Evolutionary conservation across 345 rosid genomes (phyloP).

Genomic region (Salix purpurea): DNA sequence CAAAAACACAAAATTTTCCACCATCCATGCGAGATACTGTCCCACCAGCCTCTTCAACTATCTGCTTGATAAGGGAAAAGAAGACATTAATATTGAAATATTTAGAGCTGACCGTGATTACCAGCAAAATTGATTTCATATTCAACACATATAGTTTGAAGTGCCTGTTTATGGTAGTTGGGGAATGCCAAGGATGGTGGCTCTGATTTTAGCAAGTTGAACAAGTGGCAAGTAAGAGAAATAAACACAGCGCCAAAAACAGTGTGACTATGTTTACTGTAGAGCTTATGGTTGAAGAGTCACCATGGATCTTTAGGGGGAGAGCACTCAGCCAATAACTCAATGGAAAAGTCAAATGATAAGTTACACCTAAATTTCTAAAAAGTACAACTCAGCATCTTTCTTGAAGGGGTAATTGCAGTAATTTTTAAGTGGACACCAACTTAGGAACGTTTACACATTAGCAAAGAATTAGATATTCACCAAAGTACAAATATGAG

Average conservation of each 20-base stretch:
- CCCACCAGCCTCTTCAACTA: slow-evolving; percentile 98
- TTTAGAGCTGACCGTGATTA: neutral
- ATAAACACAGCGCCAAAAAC: neutral
- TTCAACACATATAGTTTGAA: neutral
- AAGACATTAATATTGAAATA: neutral
- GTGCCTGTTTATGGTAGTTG: neutral
- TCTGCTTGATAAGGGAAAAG: slow-evolving; percentile 37
- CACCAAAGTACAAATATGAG: neutral
- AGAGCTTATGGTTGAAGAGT: neutral
- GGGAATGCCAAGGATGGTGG: neutral
- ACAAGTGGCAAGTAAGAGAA: neutral
- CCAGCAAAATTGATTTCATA: neutral
- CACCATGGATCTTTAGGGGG: neutral
- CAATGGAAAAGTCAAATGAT: neutral
- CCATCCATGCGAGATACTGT: slow-evolving; percentile 86
- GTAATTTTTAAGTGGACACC: neutral
- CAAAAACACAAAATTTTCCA: slow-evolving; percentile 74
- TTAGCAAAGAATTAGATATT: neutral
- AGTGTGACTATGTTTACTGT: neutral
- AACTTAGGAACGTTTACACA: neutral
- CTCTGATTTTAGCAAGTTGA: neutral
- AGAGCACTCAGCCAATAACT: neutral
- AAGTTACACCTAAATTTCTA: neutral
- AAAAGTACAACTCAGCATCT: neutral
- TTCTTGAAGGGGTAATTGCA: neutral